Evolutionary conservation across 2,329 filamentous ascomycete species (phyloP).

Genomic region (Epicoccum sorghinum): DNA sequence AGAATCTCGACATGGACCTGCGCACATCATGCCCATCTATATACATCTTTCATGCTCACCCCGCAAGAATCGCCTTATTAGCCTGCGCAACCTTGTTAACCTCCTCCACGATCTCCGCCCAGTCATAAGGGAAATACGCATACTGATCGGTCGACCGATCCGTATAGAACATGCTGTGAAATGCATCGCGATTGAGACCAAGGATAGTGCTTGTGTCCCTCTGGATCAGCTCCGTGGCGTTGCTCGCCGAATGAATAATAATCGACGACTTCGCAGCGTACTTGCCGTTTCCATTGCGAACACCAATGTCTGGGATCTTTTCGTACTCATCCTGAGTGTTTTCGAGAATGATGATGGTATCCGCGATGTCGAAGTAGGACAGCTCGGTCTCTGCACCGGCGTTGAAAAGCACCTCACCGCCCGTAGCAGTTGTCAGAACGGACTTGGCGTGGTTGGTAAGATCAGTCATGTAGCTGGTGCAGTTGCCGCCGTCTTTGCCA

Average conservation of each 20-base stretch:
- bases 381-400: conserved; percentile 9
- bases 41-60: too few relatives aligned
- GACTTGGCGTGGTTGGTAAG: conserved; percentile 10
- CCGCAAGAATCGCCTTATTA: conserved; percentile 10
- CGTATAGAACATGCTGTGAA: conserved; percentile 17
- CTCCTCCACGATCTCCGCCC: conserved; percentile 15
- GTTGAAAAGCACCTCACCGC: conserved; percentile 16
- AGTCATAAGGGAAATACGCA: conserved; percentile 13
- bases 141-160: conserved; percentile 12
- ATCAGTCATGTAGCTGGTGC: conserved; percentile 15
- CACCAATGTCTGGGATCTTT: conserved; percentile 12
- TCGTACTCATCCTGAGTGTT: conserved; percentile 2
- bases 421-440: conserved; percentile 3
- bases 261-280: conserved; percentile 11
- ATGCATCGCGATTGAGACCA: conserved; percentile 8
- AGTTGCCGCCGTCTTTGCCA: conserved; percentile 5
- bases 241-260: conserved; percentile 13
- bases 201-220: conserved; percentile 10
- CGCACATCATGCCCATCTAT: not conserved
- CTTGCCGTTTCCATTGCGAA: conserved; percentile 12
- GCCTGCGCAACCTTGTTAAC: conserved; percentile 15
- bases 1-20: too few relatives aligned
- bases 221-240: conserved; percentile 6
- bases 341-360: conserved; percentile 11
- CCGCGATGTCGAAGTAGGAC: conserved; percentile 13